A percentile compares a stretch with the other conserved stretches of the same genome.
Evolutionary conservation across 345 rosid genomes (phyloP).

Genomic region (Punica granatum): DNA sequence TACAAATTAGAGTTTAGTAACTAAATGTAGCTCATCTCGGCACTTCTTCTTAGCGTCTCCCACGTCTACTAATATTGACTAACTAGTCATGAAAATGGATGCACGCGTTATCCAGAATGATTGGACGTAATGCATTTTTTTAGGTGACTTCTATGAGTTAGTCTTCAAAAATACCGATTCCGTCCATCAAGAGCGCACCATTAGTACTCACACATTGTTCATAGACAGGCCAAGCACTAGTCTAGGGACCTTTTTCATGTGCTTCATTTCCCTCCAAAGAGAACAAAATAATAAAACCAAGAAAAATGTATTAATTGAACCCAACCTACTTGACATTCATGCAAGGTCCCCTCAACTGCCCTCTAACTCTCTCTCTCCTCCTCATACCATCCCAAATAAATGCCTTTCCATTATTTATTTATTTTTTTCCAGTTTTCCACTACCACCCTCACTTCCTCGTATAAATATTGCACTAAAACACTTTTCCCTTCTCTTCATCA

Average conservation of each 20-base stretch:
- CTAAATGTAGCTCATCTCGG: neutral
- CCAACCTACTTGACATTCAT: neutral
- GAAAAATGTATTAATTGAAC: constrained; percentile 6
- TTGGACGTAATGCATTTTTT: too few species aligned
- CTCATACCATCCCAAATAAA: neutral
- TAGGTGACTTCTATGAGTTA: too few species aligned
- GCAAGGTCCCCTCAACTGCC: constrained; percentile 12
- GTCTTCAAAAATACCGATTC: too few species aligned
- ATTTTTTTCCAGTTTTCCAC: neutral
- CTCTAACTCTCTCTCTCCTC: neutral
- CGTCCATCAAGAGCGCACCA: neutral
- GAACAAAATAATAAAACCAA: neutral
- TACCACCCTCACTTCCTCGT: neutral
- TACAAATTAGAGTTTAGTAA: too few species aligned
- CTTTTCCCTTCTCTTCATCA: neutral
- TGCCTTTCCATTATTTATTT: neutral
- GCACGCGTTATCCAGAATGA: too few species aligned
- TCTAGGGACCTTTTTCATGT: neutral
- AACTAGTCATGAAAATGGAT: too few species aligned
- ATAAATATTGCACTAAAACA: neutral
- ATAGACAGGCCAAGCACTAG: neutral
- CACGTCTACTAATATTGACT: too few species aligned
- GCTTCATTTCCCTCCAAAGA: neutral
- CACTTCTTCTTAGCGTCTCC: neutral
- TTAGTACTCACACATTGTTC: neutral